These are phyloP conservation scores for Xylaria sp. DNA, from an alignment of 2,329 filamentous ascomycete genomes.

Conservation along the genomic window DNA sequence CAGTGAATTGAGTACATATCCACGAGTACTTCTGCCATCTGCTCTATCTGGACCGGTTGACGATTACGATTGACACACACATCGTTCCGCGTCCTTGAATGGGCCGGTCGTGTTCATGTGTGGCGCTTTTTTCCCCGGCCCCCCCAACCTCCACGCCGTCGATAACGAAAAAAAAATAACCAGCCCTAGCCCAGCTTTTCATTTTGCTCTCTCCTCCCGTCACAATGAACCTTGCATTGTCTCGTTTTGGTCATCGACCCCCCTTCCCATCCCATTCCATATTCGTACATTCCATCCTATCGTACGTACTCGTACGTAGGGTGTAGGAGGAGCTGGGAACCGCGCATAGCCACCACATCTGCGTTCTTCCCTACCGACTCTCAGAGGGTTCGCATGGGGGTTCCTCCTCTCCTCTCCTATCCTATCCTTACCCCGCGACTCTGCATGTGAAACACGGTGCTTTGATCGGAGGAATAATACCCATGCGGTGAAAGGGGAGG, in stretches of 20 bases:
- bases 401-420: no score
- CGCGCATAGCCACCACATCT: slow-evolving; percentile 3
- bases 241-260: not conserved
- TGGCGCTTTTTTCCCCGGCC: not conserved
- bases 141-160: not conserved
- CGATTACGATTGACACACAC: not conserved
- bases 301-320: not conserved
- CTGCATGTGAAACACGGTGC: slow-evolving; percentile 19
- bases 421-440: slow-evolving; percentile 14
- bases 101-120: not conserved
- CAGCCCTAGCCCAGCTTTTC: not conserved
- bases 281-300: not conserved
- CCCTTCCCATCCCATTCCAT: not conserved
- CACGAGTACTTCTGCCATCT: no score
- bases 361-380: not conserved
- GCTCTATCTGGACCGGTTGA: not conserved
- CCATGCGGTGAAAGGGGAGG: slow-evolving; percentile 12
- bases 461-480: slow-evolving; percentile 11
- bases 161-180: not conserved
- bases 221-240: not conserved
- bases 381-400: not conserved
- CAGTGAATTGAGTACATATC: not conserved
- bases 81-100: not conserved
- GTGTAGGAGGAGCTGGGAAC: not conserved
- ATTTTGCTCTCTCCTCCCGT: not conserved